These are phyloP conservation scores for Starmerella vaccinii DNA, from an alignment of 805 yeast species.

Conservation along the genomic window DNA sequence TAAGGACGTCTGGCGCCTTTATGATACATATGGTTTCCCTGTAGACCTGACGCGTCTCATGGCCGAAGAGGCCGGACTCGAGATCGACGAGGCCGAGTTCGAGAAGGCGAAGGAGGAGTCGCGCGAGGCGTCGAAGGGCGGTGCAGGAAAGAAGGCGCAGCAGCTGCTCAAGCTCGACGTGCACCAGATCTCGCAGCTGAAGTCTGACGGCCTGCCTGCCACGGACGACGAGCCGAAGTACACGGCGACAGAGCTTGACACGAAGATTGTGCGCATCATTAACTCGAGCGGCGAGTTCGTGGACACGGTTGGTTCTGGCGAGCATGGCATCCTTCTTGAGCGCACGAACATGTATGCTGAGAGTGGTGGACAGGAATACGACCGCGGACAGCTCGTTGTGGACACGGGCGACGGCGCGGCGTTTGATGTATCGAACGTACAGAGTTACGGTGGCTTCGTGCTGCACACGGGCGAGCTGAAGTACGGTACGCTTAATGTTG, in stretches of 20 bases:
- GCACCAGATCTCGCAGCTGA: conserved; percentile 70
- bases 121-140: conserved; percentile 81
- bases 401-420: conserved; percentile 88
- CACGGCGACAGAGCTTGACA: conserved; percentile 48
- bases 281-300: conserved; percentile 48
- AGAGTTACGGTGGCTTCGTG: conserved; percentile 86
- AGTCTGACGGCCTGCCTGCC: conserved; percentile 50
- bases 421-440: conserved; percentile 85
- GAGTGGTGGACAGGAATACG: conserved; percentile 98
- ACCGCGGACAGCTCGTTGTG: conserved; percentile 82
- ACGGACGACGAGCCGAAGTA: conserved; percentile 80
- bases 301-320: conserved; percentile 34
- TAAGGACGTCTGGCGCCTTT: conserved; percentile 94
- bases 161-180: conserved; percentile 75
- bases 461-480: conserved; percentile 80
- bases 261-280: conserved; percentile 62
- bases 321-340: conserved; percentile 74
- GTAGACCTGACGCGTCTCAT: conserved; percentile 93
- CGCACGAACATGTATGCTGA: conserved; percentile 95
- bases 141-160: conserved; percentile 27
- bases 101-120: conserved; percentile 84
- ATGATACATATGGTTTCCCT: conserved; percentile 98
- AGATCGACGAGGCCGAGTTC: conserved; percentile 84
- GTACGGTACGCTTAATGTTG: conserved; percentile 64
- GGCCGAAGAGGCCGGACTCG: conserved; percentile 96